Evolutionary conservation across 2,329 filamentous ascomycete genomes (phyloP).

Genomic region (Epicoccum sorghinum): DNA sequence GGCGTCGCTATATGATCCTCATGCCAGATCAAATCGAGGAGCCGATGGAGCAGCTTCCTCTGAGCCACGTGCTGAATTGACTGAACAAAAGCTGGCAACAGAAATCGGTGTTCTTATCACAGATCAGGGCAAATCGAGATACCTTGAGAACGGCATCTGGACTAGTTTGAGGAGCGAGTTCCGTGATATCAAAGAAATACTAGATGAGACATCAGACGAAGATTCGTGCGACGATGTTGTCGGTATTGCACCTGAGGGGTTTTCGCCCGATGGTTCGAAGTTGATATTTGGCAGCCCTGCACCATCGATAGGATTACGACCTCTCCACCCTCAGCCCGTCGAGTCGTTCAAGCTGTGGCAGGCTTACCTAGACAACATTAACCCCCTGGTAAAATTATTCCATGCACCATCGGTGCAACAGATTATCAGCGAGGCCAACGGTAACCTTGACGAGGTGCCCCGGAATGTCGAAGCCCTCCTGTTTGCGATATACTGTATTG

Average conservation of each 20-base stretch:
- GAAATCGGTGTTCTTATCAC: conserved; percentile 31
- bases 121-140: conserved; percentile 37
- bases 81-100: not conserved
- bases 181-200: conserved; percentile 32
- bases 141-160: conserved; percentile 44
- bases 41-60: not conserved
- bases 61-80: not conserved
- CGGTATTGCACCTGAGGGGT: not conserved
- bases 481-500: conserved; percentile 41
- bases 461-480: conserved; percentile 62
- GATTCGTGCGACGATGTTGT: conserved; percentile 10
- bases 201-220: conserved; percentile 41
- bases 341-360: conserved; percentile 78
- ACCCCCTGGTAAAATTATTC: conserved; percentile 74
- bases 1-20: not conserved
- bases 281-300: conserved; percentile 28
- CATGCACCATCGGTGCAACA: conserved; percentile 74
- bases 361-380: conserved; percentile 73
- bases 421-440: conserved; percentile 67
- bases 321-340: conserved; percentile 66
- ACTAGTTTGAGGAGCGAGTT: conserved; percentile 40
- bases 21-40: not conserved
- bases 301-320: conserved; percentile 24
- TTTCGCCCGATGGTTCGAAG: conserved; percentile 17
- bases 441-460: conserved; percentile 61